Conservation (phyloP, 2,329 filamentous ascomycete species). For the Fusarium sororula region DNA sequence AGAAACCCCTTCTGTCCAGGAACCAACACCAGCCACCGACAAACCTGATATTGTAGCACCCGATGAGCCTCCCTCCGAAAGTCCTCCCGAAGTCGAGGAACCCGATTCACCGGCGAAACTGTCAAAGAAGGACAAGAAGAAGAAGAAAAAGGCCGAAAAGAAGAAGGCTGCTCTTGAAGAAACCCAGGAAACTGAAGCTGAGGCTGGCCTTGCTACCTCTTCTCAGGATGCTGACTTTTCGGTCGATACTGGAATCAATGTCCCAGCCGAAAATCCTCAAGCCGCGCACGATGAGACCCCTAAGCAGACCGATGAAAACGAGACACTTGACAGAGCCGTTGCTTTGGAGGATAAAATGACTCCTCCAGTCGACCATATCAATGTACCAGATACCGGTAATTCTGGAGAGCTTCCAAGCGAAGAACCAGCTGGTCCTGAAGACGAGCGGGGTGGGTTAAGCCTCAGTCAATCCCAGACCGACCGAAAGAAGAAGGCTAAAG, state of each 20-base stretch:
- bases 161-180: constrained; percentile 42
- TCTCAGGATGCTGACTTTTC: constrained; percentile 23
- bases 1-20: constrained; percentile 34
- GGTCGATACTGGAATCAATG: constrained; percentile 18
- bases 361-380: constrained; percentile 18
- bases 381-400: constrained; percentile 25
- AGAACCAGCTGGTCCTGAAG: constrained; percentile 42
- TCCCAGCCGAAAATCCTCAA: constrained; percentile 8
- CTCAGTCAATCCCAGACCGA: constrained; percentile 45
- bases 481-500: constrained; percentile 49
- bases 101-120: constrained; percentile 37
- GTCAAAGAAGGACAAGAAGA: constrained; percentile 50
- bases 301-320: constrained; percentile 27
- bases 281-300: constrained; percentile 21
- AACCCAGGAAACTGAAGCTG: constrained; percentile 22
- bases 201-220: constrained; percentile 22
- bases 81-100: constrained; percentile 28
- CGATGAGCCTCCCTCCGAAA: constrained; percentile 26
- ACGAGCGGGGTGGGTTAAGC: constrained; percentile 44
- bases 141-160: constrained; percentile 43
- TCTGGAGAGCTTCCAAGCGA: constrained; percentile 36
- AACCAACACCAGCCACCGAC: constrained; percentile 22
- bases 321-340: constrained; percentile 6
- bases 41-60: constrained; percentile 12
- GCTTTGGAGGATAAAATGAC: constrained; percentile 9